Base-by-base conservation (phyloP, 176 grass and related monocot genomes). In the Raddia distichophylla region DNA sequence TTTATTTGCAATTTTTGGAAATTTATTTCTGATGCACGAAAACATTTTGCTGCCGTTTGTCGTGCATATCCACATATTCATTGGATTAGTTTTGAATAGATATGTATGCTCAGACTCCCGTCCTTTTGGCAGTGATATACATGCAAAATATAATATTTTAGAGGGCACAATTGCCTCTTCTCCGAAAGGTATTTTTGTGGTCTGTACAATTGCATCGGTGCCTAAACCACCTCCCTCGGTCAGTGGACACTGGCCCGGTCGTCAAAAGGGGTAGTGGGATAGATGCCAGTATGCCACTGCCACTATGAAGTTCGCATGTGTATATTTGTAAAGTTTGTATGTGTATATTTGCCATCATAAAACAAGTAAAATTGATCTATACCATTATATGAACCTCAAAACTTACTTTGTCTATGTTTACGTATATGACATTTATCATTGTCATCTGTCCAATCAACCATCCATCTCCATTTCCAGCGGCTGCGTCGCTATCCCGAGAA, bases 1-100 rank as follows among this genome's bases (percentile, higher is more conserved):
- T 46, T 71, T 46, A 57, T 65, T 44, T 81, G 3, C 48, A 77
- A 43, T 44, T 57, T 58, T 85, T 57, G 20, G 3, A 43, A 63
- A 57, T 52, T 47, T 20, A 49, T 37, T 55, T 75, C 13, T 68
- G 58, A 32, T 45, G 12, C 76, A 61, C 10, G 16, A 18, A 45
- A 47, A 3, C 7, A 40, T 40, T 40, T 40, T 40, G 37, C 37
- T 40, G 4, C 37, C 37, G 2, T 40, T 5, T 40, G 37, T 40
- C 2, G 37, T 40, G 37, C 4, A 40, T 5, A 40, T 1, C 37
- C 37, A 40, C 37, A 40, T 0, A 40, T 40, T 40, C 37, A 40
- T 40, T 40, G 37, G 37, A 40, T 1, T 40, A 40, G 37, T 40
- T 40, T 40, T 40, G 37, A 40, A 74, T 74, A 13, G 10, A 63